These are phyloP conservation scores for Nelumbo lutea DNA, from an alignment of 164 flowering plant species.

Conservation along the genomic window DNA sequence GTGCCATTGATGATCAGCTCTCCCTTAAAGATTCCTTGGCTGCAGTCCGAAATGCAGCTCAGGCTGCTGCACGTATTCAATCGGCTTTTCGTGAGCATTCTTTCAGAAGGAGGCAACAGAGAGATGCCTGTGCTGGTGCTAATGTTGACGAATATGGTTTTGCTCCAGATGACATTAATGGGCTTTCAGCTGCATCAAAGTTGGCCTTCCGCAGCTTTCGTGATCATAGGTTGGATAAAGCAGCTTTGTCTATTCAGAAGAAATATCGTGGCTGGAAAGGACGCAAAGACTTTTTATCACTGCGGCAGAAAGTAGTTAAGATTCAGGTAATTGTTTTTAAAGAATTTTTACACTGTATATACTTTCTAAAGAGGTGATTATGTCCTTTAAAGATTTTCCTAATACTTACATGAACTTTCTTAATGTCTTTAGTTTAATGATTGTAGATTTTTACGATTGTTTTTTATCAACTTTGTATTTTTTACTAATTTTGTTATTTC, in stretches of 20 bases:
- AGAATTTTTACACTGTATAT: too few species aligned
- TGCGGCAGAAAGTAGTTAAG: constrained; percentile 88
- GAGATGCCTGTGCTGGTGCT: constrained; percentile 18
- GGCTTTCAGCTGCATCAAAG: constrained; percentile 61
- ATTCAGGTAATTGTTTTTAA: constrained; percentile 57
- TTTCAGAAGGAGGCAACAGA: constrained; percentile 65
- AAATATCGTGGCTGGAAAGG: constrained; percentile 91
- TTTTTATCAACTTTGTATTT: not conserved
- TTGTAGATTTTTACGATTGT: too few species aligned
- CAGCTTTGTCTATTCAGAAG: constrained; percentile 94
- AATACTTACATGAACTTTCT: too few species aligned
- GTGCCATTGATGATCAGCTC: constrained; percentile 48
- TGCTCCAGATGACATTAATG: constrained; percentile 41
- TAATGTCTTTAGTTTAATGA: too few species aligned
- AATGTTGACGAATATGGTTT: constrained; percentile 51
- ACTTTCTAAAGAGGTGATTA: too few species aligned
- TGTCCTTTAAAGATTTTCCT: too few species aligned
- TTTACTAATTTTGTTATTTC: not conserved
- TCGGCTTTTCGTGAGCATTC: constrained; percentile 94
- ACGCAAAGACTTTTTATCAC: constrained; percentile 68
- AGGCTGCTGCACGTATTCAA: constrained; percentile 98
- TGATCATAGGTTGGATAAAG: constrained; percentile 45
- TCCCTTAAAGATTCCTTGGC: constrained; percentile 68
- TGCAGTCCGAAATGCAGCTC: constrained; percentile 87
- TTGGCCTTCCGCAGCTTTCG: constrained; percentile 44